Evolutionary conservation across 2,329 filamentous ascomycete genomes (phyloP).

Genomic region (Aspergillus sp.): DNA sequence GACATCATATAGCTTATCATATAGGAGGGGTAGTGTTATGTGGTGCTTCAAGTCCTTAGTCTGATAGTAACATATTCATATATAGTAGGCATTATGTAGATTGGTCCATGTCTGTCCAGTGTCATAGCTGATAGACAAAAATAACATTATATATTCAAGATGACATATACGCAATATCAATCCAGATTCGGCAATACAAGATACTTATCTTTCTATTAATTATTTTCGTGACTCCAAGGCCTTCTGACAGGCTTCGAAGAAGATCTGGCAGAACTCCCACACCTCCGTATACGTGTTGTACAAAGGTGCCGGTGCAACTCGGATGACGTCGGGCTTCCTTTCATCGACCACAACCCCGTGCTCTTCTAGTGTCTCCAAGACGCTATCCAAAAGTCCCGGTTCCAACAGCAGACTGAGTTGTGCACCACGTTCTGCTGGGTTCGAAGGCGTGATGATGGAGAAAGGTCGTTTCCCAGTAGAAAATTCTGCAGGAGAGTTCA

Average conservation of each 20-base stretch:
- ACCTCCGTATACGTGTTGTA: slow-evolving; percentile 82
- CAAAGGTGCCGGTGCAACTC: slow-evolving; percentile 79
- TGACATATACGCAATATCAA: background rate
- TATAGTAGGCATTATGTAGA: no score
- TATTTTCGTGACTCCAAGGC: slow-evolving; percentile 30
- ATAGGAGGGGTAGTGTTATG: background rate
- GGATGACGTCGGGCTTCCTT: slow-evolving; percentile 80
- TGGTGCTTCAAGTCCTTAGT: no score
- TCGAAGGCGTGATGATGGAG: slow-evolving; percentile 68
- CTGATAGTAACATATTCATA: no score
- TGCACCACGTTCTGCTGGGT: slow-evolving; percentile 69
- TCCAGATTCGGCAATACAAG: background rate
- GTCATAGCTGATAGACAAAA: no score
- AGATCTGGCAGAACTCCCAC: slow-evolving; percentile 59
- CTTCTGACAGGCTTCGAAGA: slow-evolving; percentile 51
- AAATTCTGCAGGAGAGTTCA: slow-evolving; percentile 36
- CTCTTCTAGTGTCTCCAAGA: slow-evolving; percentile 65
- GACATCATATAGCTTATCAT: background rate
- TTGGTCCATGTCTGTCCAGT: background rate
- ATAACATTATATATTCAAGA: background rate
- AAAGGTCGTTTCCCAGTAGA: slow-evolving; percentile 49
- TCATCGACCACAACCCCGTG: slow-evolving; percentile 78
- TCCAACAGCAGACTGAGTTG: slow-evolving; percentile 75
- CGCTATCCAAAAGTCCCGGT: slow-evolving; percentile 68
- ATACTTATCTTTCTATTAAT: background rate